A percentile compares a stretch with the other conserved stretches of the same genome.
Conservation (phyloP, 306 rosid genomes). For the Prunus kanzakura region DNA sequence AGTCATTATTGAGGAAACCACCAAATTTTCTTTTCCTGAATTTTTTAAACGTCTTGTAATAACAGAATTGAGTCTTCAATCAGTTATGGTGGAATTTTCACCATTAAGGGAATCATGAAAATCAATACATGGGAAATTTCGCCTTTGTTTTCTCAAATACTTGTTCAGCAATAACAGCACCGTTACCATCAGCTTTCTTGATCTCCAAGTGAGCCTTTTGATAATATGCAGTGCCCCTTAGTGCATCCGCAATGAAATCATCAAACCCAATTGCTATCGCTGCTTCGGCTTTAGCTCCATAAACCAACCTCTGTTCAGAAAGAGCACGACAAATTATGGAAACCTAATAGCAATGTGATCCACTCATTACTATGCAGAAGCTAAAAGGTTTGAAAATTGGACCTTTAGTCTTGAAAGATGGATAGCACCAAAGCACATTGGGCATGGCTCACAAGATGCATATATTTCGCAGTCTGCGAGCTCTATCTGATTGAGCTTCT, state of each 20-base stretch:
- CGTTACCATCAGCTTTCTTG: constrained; percentile 79
- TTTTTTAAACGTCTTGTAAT: not conserved
- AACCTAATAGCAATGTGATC: not conserved
- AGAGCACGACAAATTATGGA: not conserved
- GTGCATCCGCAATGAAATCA: constrained; percentile 75
- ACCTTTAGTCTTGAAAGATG: constrained; percentile 88
- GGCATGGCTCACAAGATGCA: constrained; percentile 96
- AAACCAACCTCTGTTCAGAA: constrained; percentile 76
- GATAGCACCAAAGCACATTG: constrained; percentile 96
- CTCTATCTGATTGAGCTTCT: constrained; percentile 66
- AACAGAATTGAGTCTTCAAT: not conserved
- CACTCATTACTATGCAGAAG: not conserved
- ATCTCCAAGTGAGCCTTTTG: constrained; percentile 79
- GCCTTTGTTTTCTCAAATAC: constrained; percentile 84
- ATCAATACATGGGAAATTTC: constrained; percentile 52
- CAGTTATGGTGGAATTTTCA: constrained; percentile 1
- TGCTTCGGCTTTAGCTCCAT: constrained; percentile 86
- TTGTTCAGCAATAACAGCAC: constrained; percentile 76
- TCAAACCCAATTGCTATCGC: constrained; percentile 83
- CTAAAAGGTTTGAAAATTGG: not conserved
- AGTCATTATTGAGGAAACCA: not conserved
- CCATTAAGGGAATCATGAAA: not conserved
- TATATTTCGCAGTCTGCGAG: constrained; percentile 87
- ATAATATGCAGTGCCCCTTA: constrained; percentile 68
- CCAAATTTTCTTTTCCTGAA: not conserved